Evolutionary conservation across 257 asterid genomes (phyloP).

Genomic region (Solanum paucissectum): DNA sequence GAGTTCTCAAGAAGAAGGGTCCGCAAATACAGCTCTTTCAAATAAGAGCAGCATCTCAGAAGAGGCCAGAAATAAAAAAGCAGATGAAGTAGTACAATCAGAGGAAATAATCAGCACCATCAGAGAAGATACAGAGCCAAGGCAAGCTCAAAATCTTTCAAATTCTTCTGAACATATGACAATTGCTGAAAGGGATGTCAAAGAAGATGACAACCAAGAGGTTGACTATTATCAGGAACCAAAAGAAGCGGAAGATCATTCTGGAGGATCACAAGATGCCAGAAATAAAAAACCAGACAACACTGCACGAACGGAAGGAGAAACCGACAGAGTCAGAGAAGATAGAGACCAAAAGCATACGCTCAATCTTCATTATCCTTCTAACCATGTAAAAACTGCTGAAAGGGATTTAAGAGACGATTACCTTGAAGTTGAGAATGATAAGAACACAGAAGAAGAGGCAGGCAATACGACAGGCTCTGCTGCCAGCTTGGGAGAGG

Average conservation of each 20-base stretch:
- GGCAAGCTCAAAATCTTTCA: neutral
- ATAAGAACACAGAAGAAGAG: conserved; percentile 17
- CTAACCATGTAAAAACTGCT: neutral
- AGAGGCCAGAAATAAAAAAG: neutral
- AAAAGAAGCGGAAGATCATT: neutral
- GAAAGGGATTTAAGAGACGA: conserved; percentile 7
- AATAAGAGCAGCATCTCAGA: neutral
- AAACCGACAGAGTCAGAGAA: neutral
- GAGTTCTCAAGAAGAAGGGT: neutral
- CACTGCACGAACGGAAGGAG: neutral
- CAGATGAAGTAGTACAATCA: conserved; percentile 3
- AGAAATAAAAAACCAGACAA: neutral
- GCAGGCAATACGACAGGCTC: neutral
- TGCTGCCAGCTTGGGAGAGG: conserved; percentile 1
- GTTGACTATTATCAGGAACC: conserved; percentile 7
- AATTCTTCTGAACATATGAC: conserved; percentile 3
- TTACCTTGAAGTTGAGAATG: conserved; percentile 6
- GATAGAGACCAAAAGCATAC: neutral
- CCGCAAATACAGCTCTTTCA: neutral
- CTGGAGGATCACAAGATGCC: neutral
- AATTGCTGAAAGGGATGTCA: neutral
- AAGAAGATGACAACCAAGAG: conserved; percentile 2
- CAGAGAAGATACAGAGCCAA: neutral
- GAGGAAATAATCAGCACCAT: neutral
- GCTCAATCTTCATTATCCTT: neutral